Percentiles rank a stretch among this genome's conserved stretches.
These are phyloP conservation scores for Symbiodinium natans DNA, from an alignment of 73 alveolate species.

Conservation along the genomic window DNA sequence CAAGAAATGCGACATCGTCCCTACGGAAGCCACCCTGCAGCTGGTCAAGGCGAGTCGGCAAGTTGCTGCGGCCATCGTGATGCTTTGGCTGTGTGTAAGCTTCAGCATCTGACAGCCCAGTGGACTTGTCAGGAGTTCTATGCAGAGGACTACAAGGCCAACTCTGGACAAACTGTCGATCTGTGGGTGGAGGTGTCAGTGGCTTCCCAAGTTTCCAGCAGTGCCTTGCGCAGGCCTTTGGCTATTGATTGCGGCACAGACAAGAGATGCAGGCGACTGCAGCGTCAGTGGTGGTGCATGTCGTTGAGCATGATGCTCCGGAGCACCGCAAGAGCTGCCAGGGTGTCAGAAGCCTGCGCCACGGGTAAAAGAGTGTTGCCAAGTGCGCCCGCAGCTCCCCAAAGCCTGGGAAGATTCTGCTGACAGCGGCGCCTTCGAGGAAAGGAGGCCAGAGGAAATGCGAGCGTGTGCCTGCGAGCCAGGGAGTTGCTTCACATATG, in stretches of 20 bases:
- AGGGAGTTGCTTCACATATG: too few species aligned
- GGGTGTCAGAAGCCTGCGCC: too few species aligned
- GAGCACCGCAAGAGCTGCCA: too few species aligned
- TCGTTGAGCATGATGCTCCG: too few species aligned
- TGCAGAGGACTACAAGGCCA: constrained; percentile 83
- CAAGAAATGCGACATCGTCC: constrained; percentile 27
- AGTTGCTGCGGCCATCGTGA: background rate
- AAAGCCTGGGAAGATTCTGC: background rate
- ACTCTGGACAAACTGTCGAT: background rate
- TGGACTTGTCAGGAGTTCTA: constrained; percentile 40
- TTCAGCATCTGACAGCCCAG: too few species aligned
- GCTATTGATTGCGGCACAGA: background rate
- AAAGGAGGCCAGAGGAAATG: too few species aligned
- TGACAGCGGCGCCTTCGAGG: too few species aligned
- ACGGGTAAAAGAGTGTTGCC: too few species aligned
- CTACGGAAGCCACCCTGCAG: constrained; percentile 39
- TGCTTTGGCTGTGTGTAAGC: background rate
- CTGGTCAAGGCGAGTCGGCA: constrained; percentile 59
- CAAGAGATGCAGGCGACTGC: background rate
- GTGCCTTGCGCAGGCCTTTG: too few species aligned
- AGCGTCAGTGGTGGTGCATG: too few species aligned
- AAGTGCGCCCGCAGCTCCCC: background rate
- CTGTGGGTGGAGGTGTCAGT: background rate
- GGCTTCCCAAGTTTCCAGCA: too few species aligned
- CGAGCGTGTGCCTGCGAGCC: too few species aligned